phyloP scores from a whole-genome alignment of 2,329 filamentous ascomycete genomes.

The Calonectria pteridis region DNA sequence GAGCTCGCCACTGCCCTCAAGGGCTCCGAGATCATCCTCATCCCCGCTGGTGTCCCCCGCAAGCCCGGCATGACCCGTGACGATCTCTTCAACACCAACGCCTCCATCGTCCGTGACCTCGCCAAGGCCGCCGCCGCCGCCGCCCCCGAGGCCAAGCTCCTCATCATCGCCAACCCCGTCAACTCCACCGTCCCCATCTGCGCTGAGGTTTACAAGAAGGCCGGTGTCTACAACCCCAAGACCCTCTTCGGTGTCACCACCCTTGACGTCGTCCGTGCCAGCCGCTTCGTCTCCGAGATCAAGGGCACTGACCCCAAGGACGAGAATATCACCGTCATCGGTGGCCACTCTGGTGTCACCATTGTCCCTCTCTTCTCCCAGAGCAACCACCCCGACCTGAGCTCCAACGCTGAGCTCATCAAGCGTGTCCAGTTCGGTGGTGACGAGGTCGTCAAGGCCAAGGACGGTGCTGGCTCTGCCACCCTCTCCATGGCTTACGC shows the following conservation, averaged over 20 bases:
- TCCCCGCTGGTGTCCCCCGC: slow-evolving; percentile 97
- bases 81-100: slow-evolving; percentile 99
- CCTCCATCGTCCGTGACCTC: slow-evolving; percentile 98
- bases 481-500: slow-evolving; percentile 99
- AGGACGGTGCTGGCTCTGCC: slow-evolving; percentile 96
- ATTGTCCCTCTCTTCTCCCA: slow-evolving; percentile 98
- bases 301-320: slow-evolving; percentile 90
- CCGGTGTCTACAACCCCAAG: slow-evolving; percentile 98
- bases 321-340: slow-evolving; percentile 96
- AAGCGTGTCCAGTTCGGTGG: slow-evolving; percentile 98
- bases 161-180: slow-evolving; percentile 99
- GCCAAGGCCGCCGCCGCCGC: slow-evolving; percentile 94
- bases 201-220: slow-evolving; percentile 95
- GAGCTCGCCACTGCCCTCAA: slow-evolving; percentile 85
- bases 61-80: slow-evolving; percentile 99
- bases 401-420: slow-evolving; percentile 83
- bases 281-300: slow-evolving; percentile 96
- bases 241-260: slow-evolving; percentile 99
- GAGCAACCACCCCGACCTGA: slow-evolving; percentile 86
- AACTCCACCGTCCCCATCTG: slow-evolving; percentile 99
- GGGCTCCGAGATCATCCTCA: slow-evolving; percentile 93
- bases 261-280: slow-evolving; percentile 97
- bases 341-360: slow-evolving; percentile 97
- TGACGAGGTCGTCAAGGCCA: slow-evolving; percentile 99
- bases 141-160: slow-evolving; percentile 91